Conservation (phyloP, 192 early-diverging fungal genomes). For the Dispira parvispora region DNA sequence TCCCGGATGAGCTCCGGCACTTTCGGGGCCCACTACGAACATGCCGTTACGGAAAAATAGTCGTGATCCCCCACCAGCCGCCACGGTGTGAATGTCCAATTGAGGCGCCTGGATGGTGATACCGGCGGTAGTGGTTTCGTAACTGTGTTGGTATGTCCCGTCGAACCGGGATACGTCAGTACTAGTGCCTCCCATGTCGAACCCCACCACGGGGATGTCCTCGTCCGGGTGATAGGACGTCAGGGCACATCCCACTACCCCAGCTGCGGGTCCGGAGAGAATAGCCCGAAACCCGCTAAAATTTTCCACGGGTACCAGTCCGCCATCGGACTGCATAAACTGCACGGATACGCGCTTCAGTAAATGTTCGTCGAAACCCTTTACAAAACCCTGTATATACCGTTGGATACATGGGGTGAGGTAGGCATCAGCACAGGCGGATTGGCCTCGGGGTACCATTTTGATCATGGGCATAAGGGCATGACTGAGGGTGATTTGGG, state of each 20-base stretch:
- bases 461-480: constrained; percentile 84
- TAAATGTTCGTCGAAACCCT: constrained; percentile 67
- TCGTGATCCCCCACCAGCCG: constrained; percentile 88
- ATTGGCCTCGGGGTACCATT: constrained; percentile 82
- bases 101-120: constrained; percentile 92
- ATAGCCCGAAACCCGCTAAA: constrained; percentile 84
- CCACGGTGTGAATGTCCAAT: constrained; percentile 90
- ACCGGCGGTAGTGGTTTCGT: constrained; percentile 82
- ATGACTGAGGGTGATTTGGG: constrained; percentile 70
- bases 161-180: constrained; percentile 88
- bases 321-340: constrained; percentile 98
- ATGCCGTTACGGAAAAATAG: constrained; percentile 87
- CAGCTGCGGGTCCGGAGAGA: constrained; percentile 87
- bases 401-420: constrained; percentile 79
- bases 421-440: constrained; percentile 83
- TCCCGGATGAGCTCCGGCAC: constrained; percentile 85
- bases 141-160: constrained; percentile 80
- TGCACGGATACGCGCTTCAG: constrained; percentile 41
- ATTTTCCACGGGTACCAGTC: constrained; percentile 64
- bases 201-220: constrained; percentile 62
- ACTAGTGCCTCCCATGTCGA: constrained; percentile 91
- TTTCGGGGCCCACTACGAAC: constrained; percentile 86
- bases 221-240: constrained; percentile 25
- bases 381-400: constrained; percentile 72
- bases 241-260: constrained; percentile 73